Conservation (phyloP, 192 early-diverging fungal genomes). For the Podila clonocystis region DNA sequence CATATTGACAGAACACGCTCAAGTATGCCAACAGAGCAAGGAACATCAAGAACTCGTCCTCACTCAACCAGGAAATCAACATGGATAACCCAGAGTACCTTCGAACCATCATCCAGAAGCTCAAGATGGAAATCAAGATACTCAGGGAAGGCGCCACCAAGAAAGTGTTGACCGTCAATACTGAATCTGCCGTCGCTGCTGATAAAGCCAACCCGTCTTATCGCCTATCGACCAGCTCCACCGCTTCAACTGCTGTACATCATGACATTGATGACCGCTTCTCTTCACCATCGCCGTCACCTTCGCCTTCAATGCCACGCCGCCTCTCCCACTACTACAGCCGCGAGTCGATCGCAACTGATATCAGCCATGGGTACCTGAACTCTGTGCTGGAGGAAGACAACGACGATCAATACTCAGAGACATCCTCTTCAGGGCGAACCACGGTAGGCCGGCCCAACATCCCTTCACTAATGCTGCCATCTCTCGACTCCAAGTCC, state of each 20-base stretch:
- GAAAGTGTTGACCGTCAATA: neutral
- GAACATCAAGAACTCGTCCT: slow-evolving; percentile 93
- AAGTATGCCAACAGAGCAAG: slow-evolving; percentile 96
- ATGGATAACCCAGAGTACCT: slow-evolving; percentile 75
- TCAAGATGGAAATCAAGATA: slow-evolving; percentile 64
- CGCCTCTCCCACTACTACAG: slow-evolving; percentile 32
- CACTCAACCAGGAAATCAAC: slow-evolving; percentile 79
- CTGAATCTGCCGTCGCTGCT: neutral
- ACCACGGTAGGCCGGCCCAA: slow-evolving; percentile 15
- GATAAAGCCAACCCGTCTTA: slow-evolving; percentile 15
- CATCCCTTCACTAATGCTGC: slow-evolving; percentile 10
- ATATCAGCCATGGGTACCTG: slow-evolving; percentile 31
- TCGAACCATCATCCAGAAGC: slow-evolving; percentile 68
- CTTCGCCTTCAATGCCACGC: slow-evolving; percentile 17
- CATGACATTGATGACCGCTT: slow-evolving; percentile 5
- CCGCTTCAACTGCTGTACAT: neutral
- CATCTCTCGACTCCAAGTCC: slow-evolving; percentile 16
- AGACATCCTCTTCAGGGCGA: slow-evolving; percentile 19
- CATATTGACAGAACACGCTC: slow-evolving; percentile 76
- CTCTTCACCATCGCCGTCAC: slow-evolving; percentile 17
- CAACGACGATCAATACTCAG: slow-evolving; percentile 29
- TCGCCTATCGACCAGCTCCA: slow-evolving; percentile 25
- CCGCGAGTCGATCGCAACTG: slow-evolving; percentile 34
- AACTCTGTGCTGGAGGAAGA: slow-evolving; percentile 34
- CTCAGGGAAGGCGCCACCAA: slow-evolving; percentile 34